Evolutionary conservation across 2,329 filamentous ascomycete species (phyloP).

Genomic region (Fusarium sp.): DNA sequence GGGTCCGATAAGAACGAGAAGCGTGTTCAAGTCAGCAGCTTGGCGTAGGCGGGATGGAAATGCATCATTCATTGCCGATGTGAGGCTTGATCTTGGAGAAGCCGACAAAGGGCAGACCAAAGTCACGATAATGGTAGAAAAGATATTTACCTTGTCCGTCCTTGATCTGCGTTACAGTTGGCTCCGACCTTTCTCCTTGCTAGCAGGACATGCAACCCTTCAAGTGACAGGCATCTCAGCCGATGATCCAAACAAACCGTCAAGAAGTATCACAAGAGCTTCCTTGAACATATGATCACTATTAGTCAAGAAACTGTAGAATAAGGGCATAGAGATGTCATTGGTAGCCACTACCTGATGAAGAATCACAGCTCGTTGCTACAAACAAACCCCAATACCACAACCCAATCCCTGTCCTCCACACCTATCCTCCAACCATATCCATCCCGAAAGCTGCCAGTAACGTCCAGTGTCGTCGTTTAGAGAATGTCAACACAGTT

Average conservation of each 20-base stretch:
- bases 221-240: background rate
- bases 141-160: background rate
- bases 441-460: background rate
- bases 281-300: fast-evolving
- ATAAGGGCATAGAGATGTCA: background rate
- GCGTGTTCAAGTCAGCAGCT: background rate
- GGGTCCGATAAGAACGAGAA: background rate
- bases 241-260: background rate
- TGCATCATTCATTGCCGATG: fast-evolving
- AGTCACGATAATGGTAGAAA: background rate
- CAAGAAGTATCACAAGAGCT: background rate
- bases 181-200: no score
- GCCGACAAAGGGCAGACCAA: background rate
- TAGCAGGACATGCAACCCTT: background rate
- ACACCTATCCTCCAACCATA: background rate
- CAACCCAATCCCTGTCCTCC: background rate
- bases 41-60: background rate
- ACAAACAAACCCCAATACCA: background rate
- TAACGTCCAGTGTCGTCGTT: background rate
- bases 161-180: background rate
- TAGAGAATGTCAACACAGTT: background rate
- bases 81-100: background rate
- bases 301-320: background rate
- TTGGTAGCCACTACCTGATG: background rate
- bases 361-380: background rate